Base-by-base conservation (phyloP, 768 basidiomycete species). In the Boletus tylopilopsis region DNA sequence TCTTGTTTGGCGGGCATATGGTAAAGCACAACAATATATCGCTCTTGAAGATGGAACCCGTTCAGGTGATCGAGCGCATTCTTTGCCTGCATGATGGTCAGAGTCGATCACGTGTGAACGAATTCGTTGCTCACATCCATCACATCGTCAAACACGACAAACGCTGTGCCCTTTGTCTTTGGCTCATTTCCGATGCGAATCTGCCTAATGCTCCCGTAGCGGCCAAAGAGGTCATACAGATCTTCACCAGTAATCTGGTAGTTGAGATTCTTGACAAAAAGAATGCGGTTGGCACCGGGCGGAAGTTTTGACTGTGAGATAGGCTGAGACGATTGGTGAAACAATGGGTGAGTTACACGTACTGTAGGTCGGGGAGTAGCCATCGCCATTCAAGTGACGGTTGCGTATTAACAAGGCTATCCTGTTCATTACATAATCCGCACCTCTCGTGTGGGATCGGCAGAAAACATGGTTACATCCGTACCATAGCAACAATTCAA, bases 1-100 rank as follows among this genome's bases (percentile, higher is more conserved):
- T 94, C 92, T 62, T 94, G 92, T 68, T 94, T 91, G n/a, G 92
- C 86, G 32, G 94, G 92, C 85, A 97, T 95, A 66, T 98, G 94
- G 63, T 95, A 98, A 24, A 97, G 74, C 9, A 98, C 95, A 49
- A 99, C 95, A 45, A 99, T 95, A 71, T 98, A 99, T 22, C 95
- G 87, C 70, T 96, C 95, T 73, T 94, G 93, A 50, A 99, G 69
- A 73, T 99, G 95, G 74, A 99, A 99, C 38, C 95, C 95, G 60
- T 98, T 98, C 63, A 98, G 69, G 68, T 96, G 94, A 64, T 94
- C 94, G 49, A 96, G 81, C 0, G 95, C 95, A 63, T 94, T 94
- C 71, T 96, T 95, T 19, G 95, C 95, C 90, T 96, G 62, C 12
- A 46, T 42, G 35, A 43, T 47, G 49, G 44, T 53, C 57, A 64